Percentiles rank a stretch among this genome's conserved stretches.
phyloP scores from a whole-genome alignment of 1,284 basidiomycete species.

The Sporisorium scitamineum region DNA sequence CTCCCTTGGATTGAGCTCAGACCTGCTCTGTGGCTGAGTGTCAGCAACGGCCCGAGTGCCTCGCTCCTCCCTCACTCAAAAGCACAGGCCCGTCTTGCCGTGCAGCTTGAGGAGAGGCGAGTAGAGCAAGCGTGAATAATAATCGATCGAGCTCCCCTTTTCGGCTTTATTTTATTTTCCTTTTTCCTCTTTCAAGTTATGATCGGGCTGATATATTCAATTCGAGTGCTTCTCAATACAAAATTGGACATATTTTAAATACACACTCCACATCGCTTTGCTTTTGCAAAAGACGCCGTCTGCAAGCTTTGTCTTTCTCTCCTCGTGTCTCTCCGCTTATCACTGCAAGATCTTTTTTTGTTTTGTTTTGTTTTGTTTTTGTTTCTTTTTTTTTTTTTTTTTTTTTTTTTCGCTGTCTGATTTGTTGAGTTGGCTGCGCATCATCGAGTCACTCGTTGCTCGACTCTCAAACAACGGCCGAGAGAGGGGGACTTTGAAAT shows the following conservation, averaged over 20 bases:
- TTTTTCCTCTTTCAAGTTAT: neutral
- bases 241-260: too few species aligned
- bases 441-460: conserved; percentile 20
- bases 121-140: conserved; percentile 5
- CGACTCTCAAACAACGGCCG: conserved; percentile 31
- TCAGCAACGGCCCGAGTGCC: neutral
- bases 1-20: neutral
- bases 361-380: conserved; percentile 22
- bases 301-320: neutral
- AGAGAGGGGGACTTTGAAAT: conserved; percentile 8
- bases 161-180: neutral
- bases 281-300: too few species aligned
- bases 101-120: neutral
- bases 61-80: too few species aligned
- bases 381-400: conserved; percentile 28
- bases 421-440: conserved; percentile 30
- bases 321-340: conserved; percentile 23
- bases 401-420: neutral
- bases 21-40: neutral
- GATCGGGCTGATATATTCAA: conserved; percentile 20
- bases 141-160: conserved; percentile 17
- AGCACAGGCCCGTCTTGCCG: too few species aligned
- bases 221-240: neutral
- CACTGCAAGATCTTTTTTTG: conserved; percentile 15
- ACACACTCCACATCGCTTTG: neutral